A percentile compares a stretch with the other conserved stretches of the same genome.
Conservation (phyloP, 768 basidiomycete species). For the Russula vinacea region DNA sequence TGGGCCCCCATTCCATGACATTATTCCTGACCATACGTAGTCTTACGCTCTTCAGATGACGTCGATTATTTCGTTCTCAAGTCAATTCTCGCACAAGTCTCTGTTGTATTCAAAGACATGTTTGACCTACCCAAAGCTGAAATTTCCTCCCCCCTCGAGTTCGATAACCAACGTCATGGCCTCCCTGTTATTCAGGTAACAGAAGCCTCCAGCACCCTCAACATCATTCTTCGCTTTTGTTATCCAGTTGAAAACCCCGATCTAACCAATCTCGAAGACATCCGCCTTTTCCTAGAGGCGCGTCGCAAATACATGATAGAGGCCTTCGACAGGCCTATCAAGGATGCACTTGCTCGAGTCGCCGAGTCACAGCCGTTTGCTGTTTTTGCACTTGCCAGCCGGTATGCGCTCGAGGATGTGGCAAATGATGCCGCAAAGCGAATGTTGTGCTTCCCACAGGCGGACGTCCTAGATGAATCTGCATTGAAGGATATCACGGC, state of each 20-base stretch:
- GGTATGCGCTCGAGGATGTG: slow-evolving; percentile 23
- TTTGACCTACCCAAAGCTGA: slow-evolving; percentile 22
- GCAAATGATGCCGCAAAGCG: slow-evolving; percentile 26
- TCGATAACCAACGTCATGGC: slow-evolving; percentile 1
- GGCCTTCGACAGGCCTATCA: slow-evolving; percentile 18
- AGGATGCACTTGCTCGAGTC: slow-evolving; percentile 17
- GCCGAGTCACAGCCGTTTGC: slow-evolving; percentile 19
- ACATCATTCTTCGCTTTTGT: slow-evolving; percentile 23
- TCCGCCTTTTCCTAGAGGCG: slow-evolving; percentile 22
- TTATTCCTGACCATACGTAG: slow-evolving; percentile 18
- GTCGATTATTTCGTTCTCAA: slow-evolving; percentile 28
- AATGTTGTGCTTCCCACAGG: slow-evolving; percentile 13
- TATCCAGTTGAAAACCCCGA: slow-evolving; percentile 26
- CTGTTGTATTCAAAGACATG: slow-evolving; percentile 24
- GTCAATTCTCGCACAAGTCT: slow-evolving; percentile 21
- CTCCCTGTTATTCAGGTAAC: slow-evolving; percentile 21
- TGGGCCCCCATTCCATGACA: slow-evolving; percentile 24
- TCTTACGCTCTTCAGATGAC: slow-evolving; percentile 27
- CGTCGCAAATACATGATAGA: slow-evolving; percentile 28
- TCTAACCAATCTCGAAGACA: slow-evolving; percentile 18
- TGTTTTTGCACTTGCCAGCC: slow-evolving; percentile 26
- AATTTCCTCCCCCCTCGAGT: neutral
- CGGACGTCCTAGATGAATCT: neutral
- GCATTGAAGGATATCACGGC: slow-evolving; percentile 21
- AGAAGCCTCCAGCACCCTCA: slow-evolving; percentile 18